Evolutionary conservation across 2,329 filamentous ascomycete genomes (phyloP).

Genomic region (Madurella mycetomatis): DNA sequence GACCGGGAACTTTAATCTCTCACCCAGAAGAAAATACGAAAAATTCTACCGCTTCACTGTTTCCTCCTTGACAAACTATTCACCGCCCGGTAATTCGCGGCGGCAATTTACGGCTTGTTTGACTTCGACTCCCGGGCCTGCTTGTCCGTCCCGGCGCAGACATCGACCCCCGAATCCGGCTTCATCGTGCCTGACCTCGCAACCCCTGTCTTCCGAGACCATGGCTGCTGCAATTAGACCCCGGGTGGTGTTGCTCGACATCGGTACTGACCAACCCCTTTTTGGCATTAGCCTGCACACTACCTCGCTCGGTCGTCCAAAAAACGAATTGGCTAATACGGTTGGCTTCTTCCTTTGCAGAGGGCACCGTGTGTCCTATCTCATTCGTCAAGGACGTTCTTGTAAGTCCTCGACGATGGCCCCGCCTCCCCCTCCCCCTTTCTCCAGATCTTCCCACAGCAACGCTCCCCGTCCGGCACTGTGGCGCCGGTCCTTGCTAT

Average conservation of each 20-base stretch:
- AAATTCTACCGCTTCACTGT: conserved; percentile 14
- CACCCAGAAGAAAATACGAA: conserved; percentile 6
- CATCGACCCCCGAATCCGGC: background rate
- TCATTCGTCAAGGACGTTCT: conserved; percentile 79
- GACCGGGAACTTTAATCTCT: conserved; percentile 2
- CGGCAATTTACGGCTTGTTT: background rate
- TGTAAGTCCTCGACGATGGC: conserved; percentile 48
- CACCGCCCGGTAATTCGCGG: conserved; percentile 8
- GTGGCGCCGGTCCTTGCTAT: conserved; percentile 8
- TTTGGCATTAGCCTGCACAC: background rate
- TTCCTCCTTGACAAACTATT: conserved; percentile 3
- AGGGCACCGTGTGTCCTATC: conserved; percentile 79
- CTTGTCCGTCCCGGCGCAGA: background rate
- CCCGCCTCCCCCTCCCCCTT: conserved; percentile 4
- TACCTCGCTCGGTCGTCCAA: conserved; percentile 19
- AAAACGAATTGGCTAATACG: conserved; percentile 39
- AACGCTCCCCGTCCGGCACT: conserved; percentile 3
- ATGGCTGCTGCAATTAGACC: conserved; percentile 38
- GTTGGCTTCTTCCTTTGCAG: conserved; percentile 39
- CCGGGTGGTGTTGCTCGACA: conserved; percentile 50
- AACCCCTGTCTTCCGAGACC: conserved; percentile 3
- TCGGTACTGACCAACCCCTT: conserved; percentile 40
- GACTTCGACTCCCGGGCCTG: conserved; percentile 1
- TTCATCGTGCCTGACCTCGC: background rate
- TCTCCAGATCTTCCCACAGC: background rate